Evolutionary conservation across 2,329 filamentous ascomycete species (phyloP).

Genomic region (Ophiostoma ulmi): DNA sequence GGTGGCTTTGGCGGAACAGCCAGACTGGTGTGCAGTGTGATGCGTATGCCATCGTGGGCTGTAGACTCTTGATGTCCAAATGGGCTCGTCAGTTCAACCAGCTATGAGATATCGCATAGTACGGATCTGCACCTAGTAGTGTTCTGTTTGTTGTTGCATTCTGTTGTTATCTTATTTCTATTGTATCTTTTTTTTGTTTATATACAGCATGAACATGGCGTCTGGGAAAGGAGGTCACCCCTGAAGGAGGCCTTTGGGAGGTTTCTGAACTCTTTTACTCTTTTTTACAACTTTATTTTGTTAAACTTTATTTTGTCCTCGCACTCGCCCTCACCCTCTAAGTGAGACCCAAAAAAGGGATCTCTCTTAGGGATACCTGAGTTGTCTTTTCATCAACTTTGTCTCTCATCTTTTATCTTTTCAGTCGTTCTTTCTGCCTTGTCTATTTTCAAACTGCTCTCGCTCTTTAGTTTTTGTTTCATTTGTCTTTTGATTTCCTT

Average conservation of each 20-base stretch:
- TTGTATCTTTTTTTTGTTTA: constrained; percentile 15
- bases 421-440: background rate
- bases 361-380: background rate
- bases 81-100: background rate
- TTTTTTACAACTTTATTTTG: constrained; percentile 5
- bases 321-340: background rate
- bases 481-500: background rate
- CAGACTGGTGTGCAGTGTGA: background rate
- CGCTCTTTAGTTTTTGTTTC: background rate
- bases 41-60: background rate
- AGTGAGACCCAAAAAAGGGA: background rate
- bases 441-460: background rate
- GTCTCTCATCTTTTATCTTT: background rate
- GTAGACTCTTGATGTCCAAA: no score
- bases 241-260: background rate
- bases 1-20: background rate
- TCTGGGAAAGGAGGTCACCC: constrained; percentile 8
- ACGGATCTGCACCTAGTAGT: background rate
- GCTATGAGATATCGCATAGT: background rate
- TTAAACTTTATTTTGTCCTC: background rate
- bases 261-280: constrained; percentile 8
- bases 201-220: constrained; percentile 18
- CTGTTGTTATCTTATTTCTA: background rate
- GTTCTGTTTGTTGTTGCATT: constrained; percentile 11
- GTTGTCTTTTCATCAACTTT: no score